Evolutionary conservation across 108 stramenopile species (phyloP), one percentile per base, ranked within the genome.

Genomic region (Nitzschia inconspicua): DNA sequence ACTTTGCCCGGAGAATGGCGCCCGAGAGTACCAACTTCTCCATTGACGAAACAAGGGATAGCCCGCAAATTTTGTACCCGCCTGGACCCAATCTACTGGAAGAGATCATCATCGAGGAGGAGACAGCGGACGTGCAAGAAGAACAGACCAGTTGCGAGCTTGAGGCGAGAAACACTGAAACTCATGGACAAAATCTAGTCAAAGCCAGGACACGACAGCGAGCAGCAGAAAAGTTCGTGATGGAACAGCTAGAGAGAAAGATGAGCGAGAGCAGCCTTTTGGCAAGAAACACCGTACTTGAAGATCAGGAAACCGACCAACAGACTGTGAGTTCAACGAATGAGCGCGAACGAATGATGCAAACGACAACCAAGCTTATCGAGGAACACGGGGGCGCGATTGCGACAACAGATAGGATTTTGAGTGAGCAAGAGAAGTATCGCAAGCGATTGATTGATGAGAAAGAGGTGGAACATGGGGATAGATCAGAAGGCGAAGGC

Each of bases 281-380:
- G 30, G 5, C n/a, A 26, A 26, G 3, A 50, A 50, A 5, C 20
- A 28, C 26, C 9, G 48, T 29, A 28, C 26, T n/a, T 50, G 36
- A 37, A 8, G 36, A 51, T 51, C 26, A 51, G 25, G 49, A 28
- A 51, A 51, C 25, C 29, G 49, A 51, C 49, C 22, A 51, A 8
- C 19, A 20, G 22, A 27, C 26, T 51, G n/a, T n/a, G n/a, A n/a
- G n/a, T n/a, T n/a, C n/a, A 11, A 27, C 29, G 26, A 8, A 51
- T 7, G 49, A 51, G 11, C 49, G 29, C n/a, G 49, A 20, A 28
- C 31, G 34, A 32, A 55, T 55, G 53, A 36, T 36, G 9, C 7
- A 36, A 19, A 27, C 53, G 7, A 55, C 34, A 16, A 35, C 53
- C 23, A 35, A 32, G 20, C 6, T 55, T 32, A 36, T 55, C 34